Base-by-base conservation (phyloP, 164 flowering plant species). In the Berberis thunbergii region DNA sequence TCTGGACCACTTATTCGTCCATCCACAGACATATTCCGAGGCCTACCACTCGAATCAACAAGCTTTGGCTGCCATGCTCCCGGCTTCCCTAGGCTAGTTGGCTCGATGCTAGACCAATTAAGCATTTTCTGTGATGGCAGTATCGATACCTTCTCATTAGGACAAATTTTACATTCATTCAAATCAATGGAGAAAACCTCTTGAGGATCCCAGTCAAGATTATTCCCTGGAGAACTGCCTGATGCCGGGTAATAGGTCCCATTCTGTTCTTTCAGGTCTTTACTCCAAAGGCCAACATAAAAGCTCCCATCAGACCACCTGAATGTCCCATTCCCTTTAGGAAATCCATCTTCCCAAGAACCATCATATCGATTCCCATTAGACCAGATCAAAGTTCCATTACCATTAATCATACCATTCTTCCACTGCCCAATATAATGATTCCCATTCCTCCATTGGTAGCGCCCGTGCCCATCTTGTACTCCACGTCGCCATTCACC, bases 401-500 rank as follows among this genome's bases (percentile, higher is more conserved):
- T 72, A 0, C 94, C 97, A 62, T 62, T 70, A 52, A 87, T 79
- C 26, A 10, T 67, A 13, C 97, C 97, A 59, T 86, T 81, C 63
- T 64, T 83, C 91, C 91, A 89, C 57, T 86, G 82, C 7, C 97
- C 97, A 10, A 69, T 52, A 60, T 87, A 87, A 57, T 64, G 61
- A 56, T 74, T 77, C 70, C 78, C 90, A 64, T 79, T 77, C 54
- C 68, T 79, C 91, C 97, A 89, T 49, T 72, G 75, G 60, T 89
- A 89, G 52, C 72, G 72, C 6, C 97, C 97, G 1, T 75, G 76
- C 0, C 94, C 97, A 12, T 87, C 86, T 63, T 87, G 97, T 9
- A 69, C 43, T 9, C 90, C 94, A 2, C 84, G 64, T 0, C 88
- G 57, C 97, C 97, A 89, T 46, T 87, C 90, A 0, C 97, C 97